Evolutionary conservation across 495 filamentous ascomycete species (phyloP).

Genomic region (Penicillium robsamsonii): DNA sequence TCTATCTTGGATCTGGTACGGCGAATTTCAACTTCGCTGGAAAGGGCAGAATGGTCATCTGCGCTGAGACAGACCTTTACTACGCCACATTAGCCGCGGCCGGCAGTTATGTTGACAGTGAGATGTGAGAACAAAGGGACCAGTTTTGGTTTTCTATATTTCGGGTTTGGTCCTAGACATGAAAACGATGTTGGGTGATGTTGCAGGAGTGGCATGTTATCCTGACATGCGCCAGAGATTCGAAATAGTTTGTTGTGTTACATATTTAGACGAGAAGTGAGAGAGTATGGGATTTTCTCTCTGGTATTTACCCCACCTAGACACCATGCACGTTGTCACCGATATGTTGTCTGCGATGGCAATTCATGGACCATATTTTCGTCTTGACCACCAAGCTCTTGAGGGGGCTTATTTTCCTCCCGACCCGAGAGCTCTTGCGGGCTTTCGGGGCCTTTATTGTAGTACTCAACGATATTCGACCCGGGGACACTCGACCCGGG

Average conservation of each 20-base stretch:
- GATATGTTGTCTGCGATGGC: background rate
- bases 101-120: slow-evolving; percentile 33
- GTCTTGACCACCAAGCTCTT: background rate
- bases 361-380: slow-evolving; percentile 1
- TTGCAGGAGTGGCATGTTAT: background rate
- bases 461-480: background rate
- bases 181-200: background rate
- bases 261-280: background rate
- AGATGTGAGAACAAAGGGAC: slow-evolving; percentile 14
- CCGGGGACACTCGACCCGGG: background rate
- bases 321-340: background rate
- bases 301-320: background rate
- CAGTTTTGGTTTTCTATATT: background rate
- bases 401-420: background rate
- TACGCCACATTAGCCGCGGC: slow-evolving; percentile 46
- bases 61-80: slow-evolving; percentile 48
- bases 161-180: background rate
- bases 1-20: slow-evolving; percentile 37
- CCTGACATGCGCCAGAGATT: background rate
- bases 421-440: background rate
- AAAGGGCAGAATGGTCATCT: slow-evolving; percentile 50
- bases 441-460: background rate
- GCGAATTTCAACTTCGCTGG: slow-evolving; percentile 60
- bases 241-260: background rate
- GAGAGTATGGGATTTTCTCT: background rate